These are phyloP conservation scores for Phaeotremella skinneri DNA, from an alignment of 768 basidiomycete species.

Conservation along the genomic window DNA sequence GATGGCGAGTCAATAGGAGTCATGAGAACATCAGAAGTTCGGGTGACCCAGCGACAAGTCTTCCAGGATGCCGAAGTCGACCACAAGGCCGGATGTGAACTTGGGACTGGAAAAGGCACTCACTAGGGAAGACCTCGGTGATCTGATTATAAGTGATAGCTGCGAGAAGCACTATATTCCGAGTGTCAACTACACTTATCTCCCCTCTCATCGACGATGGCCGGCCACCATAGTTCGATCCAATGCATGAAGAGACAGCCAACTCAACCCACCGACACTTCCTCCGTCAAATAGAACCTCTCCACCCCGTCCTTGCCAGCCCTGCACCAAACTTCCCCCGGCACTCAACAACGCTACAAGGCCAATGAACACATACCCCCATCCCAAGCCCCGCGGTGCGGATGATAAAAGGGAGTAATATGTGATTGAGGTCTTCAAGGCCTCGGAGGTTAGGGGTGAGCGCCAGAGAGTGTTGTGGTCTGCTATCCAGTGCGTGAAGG, in stretches of 20 bases:
- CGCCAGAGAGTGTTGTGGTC: slow-evolving; percentile 52
- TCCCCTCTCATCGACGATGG: not conserved
- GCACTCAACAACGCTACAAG: slow-evolving; percentile 34
- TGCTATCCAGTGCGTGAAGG: slow-evolving; percentile 50
- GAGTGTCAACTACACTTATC: not conserved
- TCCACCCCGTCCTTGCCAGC: slow-evolving; percentile 37
- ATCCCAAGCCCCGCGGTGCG: slow-evolving; percentile 39
- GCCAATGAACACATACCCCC: slow-evolving; percentile 37
- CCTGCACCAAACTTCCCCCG: slow-evolving; percentile 40
- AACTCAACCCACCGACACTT: slow-evolving; percentile 49
- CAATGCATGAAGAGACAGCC: not conserved
- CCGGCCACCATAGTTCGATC: not conserved
- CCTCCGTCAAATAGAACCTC: slow-evolving; percentile 52
- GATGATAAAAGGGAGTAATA: slow-evolving; percentile 48
- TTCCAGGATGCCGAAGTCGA: no score
- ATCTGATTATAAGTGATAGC: slow-evolving; percentile 41
- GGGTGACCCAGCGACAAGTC: no score
- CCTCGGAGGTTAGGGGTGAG: slow-evolving; percentile 45
- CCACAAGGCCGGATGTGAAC: no score
- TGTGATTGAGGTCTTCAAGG: slow-evolving; percentile 40
- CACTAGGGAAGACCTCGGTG: slow-evolving; percentile 40
- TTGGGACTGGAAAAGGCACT: slow-evolving; percentile 8
- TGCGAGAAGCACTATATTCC: slow-evolving; percentile 31
- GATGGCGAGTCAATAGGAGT: no score
- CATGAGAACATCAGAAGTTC: no score